Percentiles rank a stretch among this genome's conserved stretches.
Conservation (phyloP, 768 basidiomycete genomes). For the Pleurotus salmoneostramineus region DNA sequence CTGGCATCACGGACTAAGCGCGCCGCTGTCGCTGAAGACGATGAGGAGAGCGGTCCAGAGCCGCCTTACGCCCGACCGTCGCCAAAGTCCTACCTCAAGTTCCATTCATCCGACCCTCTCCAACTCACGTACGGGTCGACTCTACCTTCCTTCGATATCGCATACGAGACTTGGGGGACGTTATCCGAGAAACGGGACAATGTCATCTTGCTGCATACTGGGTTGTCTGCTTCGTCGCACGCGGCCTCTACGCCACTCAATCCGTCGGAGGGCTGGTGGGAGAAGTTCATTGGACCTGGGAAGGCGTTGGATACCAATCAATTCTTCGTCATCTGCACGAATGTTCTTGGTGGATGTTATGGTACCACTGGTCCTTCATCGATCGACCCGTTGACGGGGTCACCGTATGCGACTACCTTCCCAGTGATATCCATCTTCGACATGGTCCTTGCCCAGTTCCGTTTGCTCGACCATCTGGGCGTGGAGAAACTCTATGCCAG, state of each 20-base stretch:
- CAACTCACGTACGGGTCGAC: conserved; percentile 50
- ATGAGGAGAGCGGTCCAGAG: conserved; percentile 63
- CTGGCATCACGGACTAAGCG: conserved; percentile 14
- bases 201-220: conserved; percentile 93
- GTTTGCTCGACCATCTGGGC: conserved; percentile 77
- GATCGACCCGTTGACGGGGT: conserved; percentile 60
- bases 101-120: conserved; percentile 59
- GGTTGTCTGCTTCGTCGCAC: conserved; percentile 94
- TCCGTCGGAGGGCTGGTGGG: conserved; percentile 93
- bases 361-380: conserved; percentile 95
- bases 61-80: conserved; percentile 79
- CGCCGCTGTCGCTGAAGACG: not conserved
- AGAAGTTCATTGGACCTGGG: conserved; percentile 95
- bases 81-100: conserved; percentile 69
- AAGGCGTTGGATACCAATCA: conserved; percentile 90
- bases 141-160: conserved; percentile 76
- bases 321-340: conserved; percentile 94
- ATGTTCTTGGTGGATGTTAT: conserved; percentile 96
- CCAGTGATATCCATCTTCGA: conserved; percentile 93
- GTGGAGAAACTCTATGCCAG: conserved; percentile 87
- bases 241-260: conserved; percentile 80
- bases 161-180: conserved; percentile 98
- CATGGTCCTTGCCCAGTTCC: conserved; percentile 94
- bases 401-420: conserved; percentile 86
- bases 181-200: conserved; percentile 78